A percentile compares a stretch with the other conserved stretches of the same genome.
These are phyloP conservation scores for Manihot esculenta DNA, from an alignment of 441 rosid genomes.

Conservation along the genomic window DNA sequence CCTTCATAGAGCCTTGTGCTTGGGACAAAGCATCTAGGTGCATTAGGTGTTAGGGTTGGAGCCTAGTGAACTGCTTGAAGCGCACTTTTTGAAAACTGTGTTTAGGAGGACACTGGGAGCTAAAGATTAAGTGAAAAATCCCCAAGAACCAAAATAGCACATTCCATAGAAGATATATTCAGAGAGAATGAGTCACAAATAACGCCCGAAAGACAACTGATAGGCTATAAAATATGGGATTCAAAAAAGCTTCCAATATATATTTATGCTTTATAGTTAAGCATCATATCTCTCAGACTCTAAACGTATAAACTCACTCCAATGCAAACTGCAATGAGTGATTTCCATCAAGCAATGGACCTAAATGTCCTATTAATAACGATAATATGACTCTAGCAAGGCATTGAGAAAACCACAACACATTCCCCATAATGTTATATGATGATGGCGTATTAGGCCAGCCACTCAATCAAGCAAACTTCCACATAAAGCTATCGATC, in stretches of 20 bases:
- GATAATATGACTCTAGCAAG: not conserved
- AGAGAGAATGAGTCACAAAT: not conserved
- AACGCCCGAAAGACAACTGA: not conserved
- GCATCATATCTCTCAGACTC: not conserved
- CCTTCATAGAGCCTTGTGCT: no score
- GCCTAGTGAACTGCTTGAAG: no score
- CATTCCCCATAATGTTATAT: not conserved
- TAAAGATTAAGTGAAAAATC: not conserved
- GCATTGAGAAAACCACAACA: not conserved
- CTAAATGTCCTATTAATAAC: not conserved
- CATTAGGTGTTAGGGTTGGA: no score
- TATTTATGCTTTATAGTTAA: not conserved
- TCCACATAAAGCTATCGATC: not conserved
- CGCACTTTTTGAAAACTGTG: no score
- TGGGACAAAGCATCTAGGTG: no score
- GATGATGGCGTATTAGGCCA: not conserved
- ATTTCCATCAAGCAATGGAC: not conserved
- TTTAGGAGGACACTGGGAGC: no score
- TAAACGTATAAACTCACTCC: not conserved
- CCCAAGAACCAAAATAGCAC: not conserved
- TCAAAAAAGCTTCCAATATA: not conserved
- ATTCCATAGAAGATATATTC: not conserved
- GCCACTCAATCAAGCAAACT: not conserved
- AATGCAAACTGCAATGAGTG: not conserved
- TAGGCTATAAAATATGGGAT: not conserved